Percentiles rank a stretch among this genome's conserved stretches.
phyloP scores from a whole-genome alignment of 805 yeast genomes.

The Candida palmyrensis region DNA sequence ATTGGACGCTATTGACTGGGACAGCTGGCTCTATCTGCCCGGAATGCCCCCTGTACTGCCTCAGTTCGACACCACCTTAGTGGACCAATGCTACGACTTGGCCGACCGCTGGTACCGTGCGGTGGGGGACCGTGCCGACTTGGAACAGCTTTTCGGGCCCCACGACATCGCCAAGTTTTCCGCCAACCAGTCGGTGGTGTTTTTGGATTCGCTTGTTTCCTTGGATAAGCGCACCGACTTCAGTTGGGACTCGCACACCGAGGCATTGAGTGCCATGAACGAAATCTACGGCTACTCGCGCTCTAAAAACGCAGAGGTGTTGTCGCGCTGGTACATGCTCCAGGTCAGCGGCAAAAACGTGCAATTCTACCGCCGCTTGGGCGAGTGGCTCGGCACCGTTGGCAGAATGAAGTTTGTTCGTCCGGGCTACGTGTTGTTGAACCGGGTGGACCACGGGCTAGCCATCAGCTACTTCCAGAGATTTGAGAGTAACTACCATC shows the following conservation, averaged over 20 bases:
- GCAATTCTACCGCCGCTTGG: conserved; percentile 47
- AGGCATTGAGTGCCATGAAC: conserved; percentile 26
- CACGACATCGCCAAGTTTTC: conserved; percentile 54
- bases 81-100: conserved; percentile 62
- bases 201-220: conserved; percentile 62
- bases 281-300: conserved; percentile 37
- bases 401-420: conserved; percentile 95
- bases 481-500: conserved; percentile 64
- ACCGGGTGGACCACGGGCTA: conserved; percentile 55
- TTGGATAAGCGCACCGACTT: conserved; percentile 37
- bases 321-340: conserved; percentile 71
- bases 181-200: conserved; percentile 75
- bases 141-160: conserved; percentile 29
- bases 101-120: conserved; percentile 60
- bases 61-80: conserved; percentile 70
- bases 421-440: conserved; percentile 71
- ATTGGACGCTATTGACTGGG: conserved; percentile 79
- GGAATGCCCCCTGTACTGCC: conserved; percentile 87
- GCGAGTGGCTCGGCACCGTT: conserved; percentile 84
- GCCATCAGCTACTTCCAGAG: conserved; percentile 64
- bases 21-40: conserved; percentile 72
- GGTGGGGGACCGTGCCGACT: conserved; percentile 18
- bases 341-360: conserved; percentile 51
- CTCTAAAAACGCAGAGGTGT: conserved; percentile 74
- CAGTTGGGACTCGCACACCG: conserved; percentile 32